phyloP scores from a whole-genome alignment of 2,329 filamentous ascomycete species.

The Paramyrothecium sp. region DNA sequence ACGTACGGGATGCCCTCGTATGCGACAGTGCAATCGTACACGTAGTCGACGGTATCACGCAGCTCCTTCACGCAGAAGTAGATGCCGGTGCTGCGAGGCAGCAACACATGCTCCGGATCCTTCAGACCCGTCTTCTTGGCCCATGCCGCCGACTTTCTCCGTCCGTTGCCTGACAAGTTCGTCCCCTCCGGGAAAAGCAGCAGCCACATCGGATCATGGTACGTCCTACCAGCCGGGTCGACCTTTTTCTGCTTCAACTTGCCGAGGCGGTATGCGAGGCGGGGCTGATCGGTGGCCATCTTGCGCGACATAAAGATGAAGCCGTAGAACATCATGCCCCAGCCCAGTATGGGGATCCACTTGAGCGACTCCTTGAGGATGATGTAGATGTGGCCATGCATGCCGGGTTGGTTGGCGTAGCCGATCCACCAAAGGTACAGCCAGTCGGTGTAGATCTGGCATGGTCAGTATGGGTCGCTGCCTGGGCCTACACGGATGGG shows the following conservation, averaged over 20 bases:
- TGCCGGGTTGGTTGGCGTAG: slow-evolving; percentile 72
- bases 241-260: slow-evolving; percentile 62
- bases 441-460: slow-evolving; percentile 83
- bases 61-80: slow-evolving; percentile 79
- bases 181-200: slow-evolving; percentile 87
- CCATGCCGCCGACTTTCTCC: slow-evolving; percentile 71
- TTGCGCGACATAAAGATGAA: slow-evolving; percentile 93
- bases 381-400: slow-evolving; percentile 87
- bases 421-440: slow-evolving; percentile 91
- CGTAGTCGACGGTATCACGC: slow-evolving; percentile 71
- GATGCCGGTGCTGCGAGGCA: slow-evolving; percentile 78
- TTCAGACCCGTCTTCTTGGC: slow-evolving; percentile 71
- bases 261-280: slow-evolving; percentile 70
- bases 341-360: slow-evolving; percentile 75
- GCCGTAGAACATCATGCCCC: slow-evolving; percentile 80
- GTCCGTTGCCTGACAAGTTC: slow-evolving; percentile 70
- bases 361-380: slow-evolving; percentile 87
- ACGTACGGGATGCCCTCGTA: slow-evolving; percentile 93
- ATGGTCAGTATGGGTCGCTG: slow-evolving; percentile 9
- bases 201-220: slow-evolving; percentile 83
- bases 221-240: slow-evolving; percentile 52
- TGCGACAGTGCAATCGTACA: slow-evolving; percentile 92
- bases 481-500: not conserved
- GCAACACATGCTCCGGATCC: slow-evolving; percentile 71
- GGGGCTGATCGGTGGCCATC: slow-evolving; percentile 75